Percentiles rank a stretch among this genome's conserved stretches.
Conservation (phyloP, 169 alveolate species). For the Plasmodium blacklocki region DNA sequence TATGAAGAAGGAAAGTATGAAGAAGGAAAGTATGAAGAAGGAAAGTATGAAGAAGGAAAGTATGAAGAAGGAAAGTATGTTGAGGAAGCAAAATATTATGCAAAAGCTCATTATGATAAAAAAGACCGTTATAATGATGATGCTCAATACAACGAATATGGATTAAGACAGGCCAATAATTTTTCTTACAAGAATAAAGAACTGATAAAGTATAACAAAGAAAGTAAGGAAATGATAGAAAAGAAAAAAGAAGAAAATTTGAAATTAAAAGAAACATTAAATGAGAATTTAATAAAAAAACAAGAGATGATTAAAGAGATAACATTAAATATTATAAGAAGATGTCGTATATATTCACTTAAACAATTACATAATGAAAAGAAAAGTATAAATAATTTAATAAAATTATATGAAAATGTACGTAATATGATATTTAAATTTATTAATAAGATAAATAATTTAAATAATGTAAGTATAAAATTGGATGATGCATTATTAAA, state of each 20-base stretch:
- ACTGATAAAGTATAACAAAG: background rate
- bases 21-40: background rate
- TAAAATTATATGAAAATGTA: slow-evolving; percentile 32
- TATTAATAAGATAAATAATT: slow-evolving; percentile 36
- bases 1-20: background rate
- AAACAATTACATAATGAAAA: slow-evolving; percentile 32
- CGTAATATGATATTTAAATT: slow-evolving; percentile 41
- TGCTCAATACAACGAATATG: background rate
- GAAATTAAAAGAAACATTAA: slow-evolving; percentile 9
- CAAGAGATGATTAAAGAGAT: slow-evolving; percentile 47
- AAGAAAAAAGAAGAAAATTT: slow-evolving; percentile 15
- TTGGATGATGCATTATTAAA: slow-evolving; percentile 59
- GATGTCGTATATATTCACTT: slow-evolving; percentile 37
- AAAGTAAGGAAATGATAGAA: background rate
- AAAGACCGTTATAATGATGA: background rate
- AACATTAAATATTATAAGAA: slow-evolving; percentile 27
- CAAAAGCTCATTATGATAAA: background rate
- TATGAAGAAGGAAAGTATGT: background rate
- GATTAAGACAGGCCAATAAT: too few species aligned
- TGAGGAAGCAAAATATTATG: background rate
- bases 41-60: too few species aligned
- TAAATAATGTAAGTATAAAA: slow-evolving; percentile 34
- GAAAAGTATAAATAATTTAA: slow-evolving; percentile 14
- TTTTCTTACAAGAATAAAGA: too few species aligned
- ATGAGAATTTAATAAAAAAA: slow-evolving; percentile 41